A percentile compares a stretch with the other conserved stretches of the same genome.
Evolutionary conservation across 1,284 basidiomycete species (phyloP).

Genomic region (Somion occarium): DNA sequence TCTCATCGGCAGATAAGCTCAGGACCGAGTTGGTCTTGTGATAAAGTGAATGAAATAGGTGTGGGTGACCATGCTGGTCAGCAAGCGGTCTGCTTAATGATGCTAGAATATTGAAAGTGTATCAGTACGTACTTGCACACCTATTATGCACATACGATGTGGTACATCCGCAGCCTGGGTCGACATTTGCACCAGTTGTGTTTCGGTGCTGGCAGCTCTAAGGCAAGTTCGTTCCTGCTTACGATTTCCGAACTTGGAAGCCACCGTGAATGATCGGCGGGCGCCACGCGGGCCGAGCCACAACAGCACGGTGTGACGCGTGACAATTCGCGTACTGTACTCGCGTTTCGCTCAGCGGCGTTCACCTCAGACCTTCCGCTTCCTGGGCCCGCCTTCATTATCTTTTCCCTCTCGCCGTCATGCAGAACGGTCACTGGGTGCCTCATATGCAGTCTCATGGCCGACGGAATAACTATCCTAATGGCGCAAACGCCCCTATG

Average conservation of each 20-base stretch:
- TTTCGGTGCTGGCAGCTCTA: too few species aligned
- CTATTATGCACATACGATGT: too few species aligned
- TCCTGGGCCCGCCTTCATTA: neutral
- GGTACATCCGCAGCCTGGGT: too few species aligned
- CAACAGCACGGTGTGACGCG: neutral
- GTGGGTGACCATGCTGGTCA: constrained; percentile 16
- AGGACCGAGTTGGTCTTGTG: constrained; percentile 69
- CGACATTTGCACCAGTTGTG: too few species aligned
- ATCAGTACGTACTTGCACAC: too few species aligned
- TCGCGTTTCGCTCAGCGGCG: neutral
- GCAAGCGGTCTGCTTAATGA: constrained; percentile 20
- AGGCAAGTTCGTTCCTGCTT: neutral
- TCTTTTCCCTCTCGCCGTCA: neutral
- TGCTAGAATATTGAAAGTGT: too few species aligned
- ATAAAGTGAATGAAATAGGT: constrained; percentile 61
- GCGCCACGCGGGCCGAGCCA: neutral
- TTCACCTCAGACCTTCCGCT: neutral
- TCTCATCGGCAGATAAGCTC: constrained; percentile 67
- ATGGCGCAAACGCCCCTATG: neutral
- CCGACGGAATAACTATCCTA: neutral
- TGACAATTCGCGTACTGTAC: neutral
- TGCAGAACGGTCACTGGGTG: constrained; percentile 1
- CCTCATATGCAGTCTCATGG: neutral
- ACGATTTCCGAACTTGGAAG: neutral
- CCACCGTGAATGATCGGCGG: neutral